phyloP scores from a whole-genome alignment of 345 rosid genomes.

The Raphanus raphanistrum region DNA sequence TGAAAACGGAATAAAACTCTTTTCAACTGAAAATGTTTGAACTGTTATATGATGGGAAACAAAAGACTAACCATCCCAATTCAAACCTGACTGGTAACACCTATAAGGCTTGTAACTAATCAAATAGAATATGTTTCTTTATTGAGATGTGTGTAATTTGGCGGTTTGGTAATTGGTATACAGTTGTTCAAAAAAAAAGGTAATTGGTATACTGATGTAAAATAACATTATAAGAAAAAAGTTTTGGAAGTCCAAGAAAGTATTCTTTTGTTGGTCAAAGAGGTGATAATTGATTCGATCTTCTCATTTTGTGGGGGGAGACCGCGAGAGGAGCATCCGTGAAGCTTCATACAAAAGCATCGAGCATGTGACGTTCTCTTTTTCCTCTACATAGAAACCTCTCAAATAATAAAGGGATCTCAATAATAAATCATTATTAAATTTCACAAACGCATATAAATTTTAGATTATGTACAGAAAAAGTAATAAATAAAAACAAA shows the following conservation, averaged over 20 bases:
- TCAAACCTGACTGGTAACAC: background rate
- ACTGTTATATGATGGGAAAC: background rate
- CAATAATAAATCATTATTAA: constrained; percentile 7
- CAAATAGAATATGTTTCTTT: constrained; percentile 5
- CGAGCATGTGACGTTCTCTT: constrained; percentile 31
- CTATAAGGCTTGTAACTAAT: background rate
- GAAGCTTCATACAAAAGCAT: constrained; percentile 36
- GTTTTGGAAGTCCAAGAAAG: constrained; percentile 21
- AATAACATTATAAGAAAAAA: constrained; percentile 10
- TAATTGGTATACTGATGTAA: background rate
- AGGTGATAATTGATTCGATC: constrained; percentile 31
- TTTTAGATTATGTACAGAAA: background rate
- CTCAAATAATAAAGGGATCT: constrained; percentile 13
- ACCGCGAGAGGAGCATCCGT: constrained; percentile 27
- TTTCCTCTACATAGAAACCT: background rate
- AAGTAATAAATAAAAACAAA: background rate
- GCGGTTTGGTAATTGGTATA: background rate
- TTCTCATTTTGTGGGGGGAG: constrained; percentile 21
- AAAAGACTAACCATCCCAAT: background rate
- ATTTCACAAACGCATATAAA: background rate
- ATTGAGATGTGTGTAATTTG: constrained; percentile 14
- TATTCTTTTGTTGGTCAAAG: constrained; percentile 23
- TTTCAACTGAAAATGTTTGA: background rate
- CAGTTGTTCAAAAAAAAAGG: too few species aligned
- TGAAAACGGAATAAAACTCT: background rate